A percentile compares a stretch with the other conserved stretches of the same genome.
These are phyloP conservation scores for Talaromyces trachyspermus DNA, from an alignment of 495 filamentous ascomycete genomes.

Conservation along the genomic window DNA sequence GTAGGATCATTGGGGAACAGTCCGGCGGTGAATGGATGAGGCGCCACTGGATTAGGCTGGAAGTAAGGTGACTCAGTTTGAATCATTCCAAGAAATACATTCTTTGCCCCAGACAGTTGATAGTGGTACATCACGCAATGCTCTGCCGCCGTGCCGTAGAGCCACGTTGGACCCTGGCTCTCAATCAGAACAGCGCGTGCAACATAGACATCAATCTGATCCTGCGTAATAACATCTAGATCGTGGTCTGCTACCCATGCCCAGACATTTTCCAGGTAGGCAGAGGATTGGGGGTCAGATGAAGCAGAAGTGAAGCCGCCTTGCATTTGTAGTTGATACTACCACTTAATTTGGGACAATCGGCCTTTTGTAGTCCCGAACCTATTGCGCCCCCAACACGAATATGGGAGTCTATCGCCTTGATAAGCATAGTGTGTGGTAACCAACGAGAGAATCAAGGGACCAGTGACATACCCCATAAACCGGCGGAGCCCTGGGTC, in stretches of 20 bases:
- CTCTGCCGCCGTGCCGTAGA: slow-evolving; percentile 63
- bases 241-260: slow-evolving; percentile 64
- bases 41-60: slow-evolving; percentile 53
- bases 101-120: slow-evolving; percentile 56
- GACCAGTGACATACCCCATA: slow-evolving; percentile 58
- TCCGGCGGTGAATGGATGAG: slow-evolving; percentile 42
- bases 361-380: slow-evolving; percentile 58
- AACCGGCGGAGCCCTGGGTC: slow-evolving; percentile 52
- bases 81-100: slow-evolving; percentile 63
- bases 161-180: slow-evolving; percentile 43
- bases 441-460: not conserved
- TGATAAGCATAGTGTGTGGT: not conserved
- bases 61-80: slow-evolving; percentile 73
- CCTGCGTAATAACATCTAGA: slow-evolving; percentile 44
- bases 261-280: slow-evolving; percentile 58
- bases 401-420: slow-evolving; percentile 57
- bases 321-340: slow-evolving; percentile 35
- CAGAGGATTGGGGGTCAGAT: slow-evolving; percentile 43
- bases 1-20: slow-evolving; percentile 43
- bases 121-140: slow-evolving; percentile 72
- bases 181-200: slow-evolving; percentile 57
- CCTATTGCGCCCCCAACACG: slow-evolving; percentile 62
- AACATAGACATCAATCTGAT: slow-evolving; percentile 55
- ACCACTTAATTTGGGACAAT: slow-evolving; percentile 47
- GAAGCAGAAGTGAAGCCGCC: slow-evolving; percentile 51